Conservation (phyloP, 2,329 filamentous ascomycete species). For the Colletotrichum lupini region DNA sequence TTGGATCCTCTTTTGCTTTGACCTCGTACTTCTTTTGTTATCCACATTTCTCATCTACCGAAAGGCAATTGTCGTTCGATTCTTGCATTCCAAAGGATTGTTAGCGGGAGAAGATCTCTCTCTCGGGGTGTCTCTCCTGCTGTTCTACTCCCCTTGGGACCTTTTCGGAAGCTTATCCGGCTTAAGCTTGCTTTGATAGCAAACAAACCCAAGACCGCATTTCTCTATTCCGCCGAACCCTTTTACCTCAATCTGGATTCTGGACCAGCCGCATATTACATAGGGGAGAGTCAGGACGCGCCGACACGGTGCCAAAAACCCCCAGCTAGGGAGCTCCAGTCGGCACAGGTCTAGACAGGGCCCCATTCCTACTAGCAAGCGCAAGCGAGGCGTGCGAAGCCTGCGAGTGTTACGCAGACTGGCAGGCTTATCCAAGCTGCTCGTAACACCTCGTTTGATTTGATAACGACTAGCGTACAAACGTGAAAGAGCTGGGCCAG, state of each 20-base stretch:
- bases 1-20: not conserved
- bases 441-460: not conserved
- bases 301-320: not conserved
- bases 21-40: not conserved
- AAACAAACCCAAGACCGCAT: not conserved
- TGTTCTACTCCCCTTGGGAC: not conserved
- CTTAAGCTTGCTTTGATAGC: not conserved
- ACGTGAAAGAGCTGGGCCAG: not conserved
- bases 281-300: too few species aligned
- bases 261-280: not conserved
- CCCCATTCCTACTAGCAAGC: too few species aligned
- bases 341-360: not conserved
- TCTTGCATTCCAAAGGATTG: not conserved
- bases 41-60: not conserved
- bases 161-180: not conserved
- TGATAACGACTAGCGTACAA: not conserved
- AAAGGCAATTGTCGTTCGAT: not conserved
- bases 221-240: not conserved
- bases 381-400: too few species aligned
- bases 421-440: not conserved
- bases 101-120: not conserved
- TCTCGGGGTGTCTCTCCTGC: too few species aligned
- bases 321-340: not conserved
- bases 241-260: too few species aligned
- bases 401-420: not conserved